These are phyloP conservation scores for Neocucurbitaria cava DNA, from an alignment of 2,329 filamentous ascomycete genomes.

Conservation along the genomic window DNA sequence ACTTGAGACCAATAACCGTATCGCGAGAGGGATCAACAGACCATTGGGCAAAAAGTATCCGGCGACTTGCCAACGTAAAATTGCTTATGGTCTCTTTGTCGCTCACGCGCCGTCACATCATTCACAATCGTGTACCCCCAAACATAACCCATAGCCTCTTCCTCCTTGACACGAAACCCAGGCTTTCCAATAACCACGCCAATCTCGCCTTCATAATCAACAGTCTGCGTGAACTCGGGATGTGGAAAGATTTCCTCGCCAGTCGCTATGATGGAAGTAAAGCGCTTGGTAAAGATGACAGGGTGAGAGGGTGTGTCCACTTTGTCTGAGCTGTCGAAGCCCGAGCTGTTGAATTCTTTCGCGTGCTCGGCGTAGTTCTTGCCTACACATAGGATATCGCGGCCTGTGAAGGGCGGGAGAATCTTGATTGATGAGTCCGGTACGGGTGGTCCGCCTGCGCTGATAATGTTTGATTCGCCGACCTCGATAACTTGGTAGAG, in stretches of 20 bases:
- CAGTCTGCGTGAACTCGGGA: constrained; percentile 56
- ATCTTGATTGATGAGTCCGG: constrained; percentile 50
- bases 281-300: constrained; percentile 64
- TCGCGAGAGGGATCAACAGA: constrained; percentile 19
- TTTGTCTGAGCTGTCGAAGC: constrained; percentile 64
- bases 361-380: constrained; percentile 67
- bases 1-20: background rate
- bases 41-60: constrained; percentile 65
- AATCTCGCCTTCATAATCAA: constrained; percentile 65
- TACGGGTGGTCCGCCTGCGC: constrained; percentile 43
- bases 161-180: constrained; percentile 53
- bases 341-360: constrained; percentile 63
- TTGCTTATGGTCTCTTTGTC: constrained; percentile 59
- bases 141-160: constrained; percentile 59
- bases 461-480: constrained; percentile 49
- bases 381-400: constrained; percentile 62
- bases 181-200: constrained; percentile 62
- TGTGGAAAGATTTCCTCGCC: constrained; percentile 58
- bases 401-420: constrained; percentile 56
- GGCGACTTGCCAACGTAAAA: constrained; percentile 65
- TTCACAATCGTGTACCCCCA: constrained; percentile 65
- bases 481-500: constrained; percentile 62
- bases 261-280: constrained; percentile 60
- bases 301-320: constrained; percentile 60
- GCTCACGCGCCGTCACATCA: constrained; percentile 32